These are phyloP conservation scores for Rhynchosporium agropyri DNA, from an alignment of 2,329 filamentous ascomycete species.

Conservation along the genomic window DNA sequence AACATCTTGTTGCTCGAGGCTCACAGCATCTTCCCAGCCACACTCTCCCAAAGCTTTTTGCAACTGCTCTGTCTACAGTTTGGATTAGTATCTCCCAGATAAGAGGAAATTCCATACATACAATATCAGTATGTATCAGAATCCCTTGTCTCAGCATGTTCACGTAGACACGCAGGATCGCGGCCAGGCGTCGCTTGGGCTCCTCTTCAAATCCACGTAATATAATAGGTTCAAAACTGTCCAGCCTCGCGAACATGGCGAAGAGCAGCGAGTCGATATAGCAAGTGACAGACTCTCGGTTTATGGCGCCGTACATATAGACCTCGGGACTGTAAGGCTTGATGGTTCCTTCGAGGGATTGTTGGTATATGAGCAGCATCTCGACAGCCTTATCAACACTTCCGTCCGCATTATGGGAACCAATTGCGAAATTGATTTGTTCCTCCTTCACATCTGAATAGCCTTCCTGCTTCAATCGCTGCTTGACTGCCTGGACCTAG, in stretches of 20 bases:
- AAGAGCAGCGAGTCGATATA: conserved; percentile 91
- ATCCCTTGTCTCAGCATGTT: conserved; percentile 86
- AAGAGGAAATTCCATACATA: conserved; percentile 17
- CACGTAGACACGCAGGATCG: conserved; percentile 84
- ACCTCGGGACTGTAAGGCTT: conserved; percentile 72
- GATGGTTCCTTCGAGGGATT: conserved; percentile 79
- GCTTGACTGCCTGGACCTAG: conserved; percentile 55
- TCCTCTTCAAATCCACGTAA: conserved; percentile 78
- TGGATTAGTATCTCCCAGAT: conserved; percentile 23
- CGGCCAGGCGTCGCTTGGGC: conserved; percentile 70
- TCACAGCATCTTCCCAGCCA: conserved; percentile 81
- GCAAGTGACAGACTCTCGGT: conserved; percentile 86
- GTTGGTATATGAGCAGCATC: conserved; percentile 75
- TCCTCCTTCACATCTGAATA: conserved; percentile 59
- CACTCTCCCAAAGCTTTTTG: conserved; percentile 82
- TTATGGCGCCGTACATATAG: conserved; percentile 81
- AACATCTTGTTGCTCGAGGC: conserved; percentile 85
- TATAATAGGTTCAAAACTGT: conserved; percentile 91
- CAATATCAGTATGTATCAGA: conserved; percentile 80
- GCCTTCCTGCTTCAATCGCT: conserved; percentile 54
- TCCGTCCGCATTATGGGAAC: conserved; percentile 65
- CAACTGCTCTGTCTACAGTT: conserved; percentile 71
- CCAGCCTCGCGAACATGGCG: conserved; percentile 90
- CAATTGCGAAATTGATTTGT: conserved; percentile 65
- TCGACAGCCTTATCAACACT: conserved; percentile 76